A percentile compares a stretch with the other conserved stretches of the same genome.
Evolutionary conservation across 1,284 basidiomycete genomes (phyloP).

Genomic region (Ceratobasidium sp.): DNA sequence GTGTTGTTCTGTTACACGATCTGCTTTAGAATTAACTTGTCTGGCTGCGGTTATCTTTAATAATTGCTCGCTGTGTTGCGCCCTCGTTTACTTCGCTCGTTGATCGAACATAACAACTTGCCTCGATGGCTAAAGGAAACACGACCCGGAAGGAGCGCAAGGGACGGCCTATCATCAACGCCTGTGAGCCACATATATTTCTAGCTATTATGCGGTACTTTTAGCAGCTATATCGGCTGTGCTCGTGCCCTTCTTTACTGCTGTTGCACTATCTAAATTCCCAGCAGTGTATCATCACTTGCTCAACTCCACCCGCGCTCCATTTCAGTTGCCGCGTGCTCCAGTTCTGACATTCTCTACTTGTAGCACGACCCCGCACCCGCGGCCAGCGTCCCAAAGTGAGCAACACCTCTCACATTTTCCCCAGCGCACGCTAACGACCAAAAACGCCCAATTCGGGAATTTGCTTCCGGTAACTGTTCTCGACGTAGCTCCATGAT

Average conservation of each 20-base stretch:
- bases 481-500: constrained; percentile 64
- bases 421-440: not conserved
- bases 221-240: not conserved
- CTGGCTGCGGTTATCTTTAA: not conserved
- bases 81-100: constrained; percentile 4
- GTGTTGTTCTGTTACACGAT: constrained; percentile 34
- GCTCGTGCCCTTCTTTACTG: no score
- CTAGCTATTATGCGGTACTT: not conserved
- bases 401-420: not conserved
- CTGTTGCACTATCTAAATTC: no score
- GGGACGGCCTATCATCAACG: constrained; percentile 15
- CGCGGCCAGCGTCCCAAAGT: constrained; percentile 37
- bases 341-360: constrained; percentile 22
- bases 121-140: constrained; percentile 31
- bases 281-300: not conserved
- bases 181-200: constrained; percentile 13
- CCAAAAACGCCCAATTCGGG: constrained; percentile 14
- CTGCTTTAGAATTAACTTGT: constrained; percentile 2
- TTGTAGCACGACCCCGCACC: constrained; percentile 30
- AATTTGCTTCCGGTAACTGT: constrained; percentile 39
- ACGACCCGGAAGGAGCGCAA: constrained; percentile 38
- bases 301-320: not conserved
- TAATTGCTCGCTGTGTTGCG: not conserved
- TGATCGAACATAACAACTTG: constrained; percentile 5
- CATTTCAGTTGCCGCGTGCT: not conserved